Evolutionary conservation across 208 protist species (phyloP).

Genomic region (Perkinsela sp.): DNA sequence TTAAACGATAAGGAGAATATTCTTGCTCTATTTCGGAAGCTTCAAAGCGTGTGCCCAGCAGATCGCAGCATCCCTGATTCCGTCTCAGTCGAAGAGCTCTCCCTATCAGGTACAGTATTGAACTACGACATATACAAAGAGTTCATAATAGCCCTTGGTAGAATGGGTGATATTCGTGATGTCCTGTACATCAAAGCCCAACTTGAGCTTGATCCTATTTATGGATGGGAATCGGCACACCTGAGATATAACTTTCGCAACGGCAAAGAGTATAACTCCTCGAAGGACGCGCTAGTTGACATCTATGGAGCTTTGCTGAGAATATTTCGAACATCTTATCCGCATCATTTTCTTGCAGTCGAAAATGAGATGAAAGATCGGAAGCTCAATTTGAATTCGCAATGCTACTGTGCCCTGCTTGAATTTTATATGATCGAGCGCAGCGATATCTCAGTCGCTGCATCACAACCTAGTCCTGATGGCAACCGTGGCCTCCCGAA

Average conservation of each 20-base stretch:
- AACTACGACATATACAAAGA: not conserved
- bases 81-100: not conserved
- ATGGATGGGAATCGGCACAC: not conserved
- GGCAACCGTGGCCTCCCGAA: not conserved
- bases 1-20: not conserved
- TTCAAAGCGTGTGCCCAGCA: not conserved
- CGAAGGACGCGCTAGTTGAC: not conserved
- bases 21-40: not conserved
- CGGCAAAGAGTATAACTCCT: not conserved
- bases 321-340: not conserved
- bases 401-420: not conserved
- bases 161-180: not conserved
- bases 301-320: not conserved
- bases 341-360: not conserved
- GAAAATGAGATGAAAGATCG: not conserved
- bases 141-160: not conserved
- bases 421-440: not conserved
- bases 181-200: not conserved
- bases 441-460: not conserved
- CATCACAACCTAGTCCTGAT: not conserved
- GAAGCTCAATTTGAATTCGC: not conserved
- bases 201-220: not conserved
- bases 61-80: not conserved
- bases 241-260: not conserved
- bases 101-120: not conserved